A percentile compares a stretch with the other conserved stretches of the same genome.
Evolutionary conservation across 148 eudicot genomes (phyloP).

Genomic region (Rhododendron kiyosumense): DNA sequence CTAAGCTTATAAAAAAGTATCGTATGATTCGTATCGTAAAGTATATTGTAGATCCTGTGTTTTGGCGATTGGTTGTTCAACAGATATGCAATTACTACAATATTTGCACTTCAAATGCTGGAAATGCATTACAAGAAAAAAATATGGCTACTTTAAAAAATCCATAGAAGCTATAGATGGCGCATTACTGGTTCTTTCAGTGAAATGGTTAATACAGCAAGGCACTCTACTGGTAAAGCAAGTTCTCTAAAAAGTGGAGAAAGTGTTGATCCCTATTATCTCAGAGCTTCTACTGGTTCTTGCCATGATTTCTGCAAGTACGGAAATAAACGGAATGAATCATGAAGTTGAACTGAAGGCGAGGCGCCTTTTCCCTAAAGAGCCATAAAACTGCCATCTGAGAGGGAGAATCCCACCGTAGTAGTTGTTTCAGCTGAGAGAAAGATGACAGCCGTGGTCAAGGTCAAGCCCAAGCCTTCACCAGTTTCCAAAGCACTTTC

Average conservation of each 20-base stretch:
- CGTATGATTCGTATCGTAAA: too few species aligned
- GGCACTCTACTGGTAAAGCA: constrained; percentile 27
- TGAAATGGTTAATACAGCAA: constrained; percentile 18
- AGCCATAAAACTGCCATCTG: too few species aligned
- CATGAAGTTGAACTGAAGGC: constrained; percentile 40
- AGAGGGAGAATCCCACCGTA: too few species aligned
- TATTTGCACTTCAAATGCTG: too few species aligned
- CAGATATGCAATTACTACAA: too few species aligned
- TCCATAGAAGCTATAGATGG: too few species aligned
- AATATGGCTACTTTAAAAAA: too few species aligned
- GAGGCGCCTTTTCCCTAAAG: constrained; percentile 1
- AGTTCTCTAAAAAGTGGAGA: constrained; percentile 20
- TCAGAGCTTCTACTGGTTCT: constrained; percentile 80
- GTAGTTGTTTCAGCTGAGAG: not conserved
- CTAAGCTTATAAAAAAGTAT: too few species aligned
- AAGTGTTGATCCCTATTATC: constrained; percentile 13
- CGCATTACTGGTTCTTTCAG: constrained; percentile 26
- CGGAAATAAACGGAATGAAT: constrained; percentile 45
- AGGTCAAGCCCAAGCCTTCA: constrained; percentile 26
- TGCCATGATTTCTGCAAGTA: constrained; percentile 81
- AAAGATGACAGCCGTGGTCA: not conserved
- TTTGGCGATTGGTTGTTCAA: too few species aligned
- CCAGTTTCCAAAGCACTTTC: constrained; percentile 16
- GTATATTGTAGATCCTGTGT: too few species aligned
- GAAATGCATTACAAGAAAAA: too few species aligned